Conservation (phyloP, 2,329 filamentous ascomycete genomes). For the Rhynchosporium secalis region DNA sequence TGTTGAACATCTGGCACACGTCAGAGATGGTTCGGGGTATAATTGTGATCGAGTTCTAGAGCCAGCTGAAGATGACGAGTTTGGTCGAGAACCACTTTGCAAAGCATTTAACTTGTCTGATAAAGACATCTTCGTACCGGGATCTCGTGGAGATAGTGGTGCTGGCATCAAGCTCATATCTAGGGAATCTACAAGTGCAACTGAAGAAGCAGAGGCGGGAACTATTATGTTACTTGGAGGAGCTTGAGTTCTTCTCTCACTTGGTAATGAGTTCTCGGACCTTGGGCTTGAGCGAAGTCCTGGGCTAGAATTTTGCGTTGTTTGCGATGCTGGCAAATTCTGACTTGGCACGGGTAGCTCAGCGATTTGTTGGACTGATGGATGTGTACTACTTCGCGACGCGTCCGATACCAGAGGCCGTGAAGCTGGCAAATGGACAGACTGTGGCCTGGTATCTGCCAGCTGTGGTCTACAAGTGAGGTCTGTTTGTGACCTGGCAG, state of each 20-base stretch:
- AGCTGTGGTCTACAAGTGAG: conserved; percentile 44
- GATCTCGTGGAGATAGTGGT: conserved; percentile 35
- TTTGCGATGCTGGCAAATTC: conserved; percentile 21
- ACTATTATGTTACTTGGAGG: conserved; percentile 31
- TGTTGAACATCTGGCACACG: conserved; percentile 70
- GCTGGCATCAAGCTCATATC: conserved; percentile 36
- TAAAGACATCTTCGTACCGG: conserved; percentile 25
- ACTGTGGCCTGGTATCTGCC: conserved; percentile 28
- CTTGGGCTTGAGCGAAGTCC: conserved; percentile 22
- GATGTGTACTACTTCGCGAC: conserved; percentile 38
- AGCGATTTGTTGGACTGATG: conserved; percentile 25
- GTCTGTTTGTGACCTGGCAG: conserved; percentile 66
- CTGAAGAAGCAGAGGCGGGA: conserved; percentile 25
- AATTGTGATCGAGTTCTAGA: conserved; percentile 44
- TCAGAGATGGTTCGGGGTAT: conserved; percentile 70
- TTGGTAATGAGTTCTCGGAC: conserved; percentile 24
- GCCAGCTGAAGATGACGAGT: conserved; percentile 37
- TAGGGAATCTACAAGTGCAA: conserved; percentile 20
- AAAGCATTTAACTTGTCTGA: conserved; percentile 37
- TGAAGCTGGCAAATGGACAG: conserved; percentile 24
- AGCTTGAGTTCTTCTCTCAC: conserved; percentile 25
- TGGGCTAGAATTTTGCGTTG: conserved; percentile 28
- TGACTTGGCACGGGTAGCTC: conserved; percentile 28
- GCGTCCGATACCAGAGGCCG: conserved; percentile 29
- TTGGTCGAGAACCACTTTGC: conserved; percentile 36